Conservation (phyloP, 2,329 filamentous ascomycete species). For the Lasiodiplodia theobromae region DNA sequence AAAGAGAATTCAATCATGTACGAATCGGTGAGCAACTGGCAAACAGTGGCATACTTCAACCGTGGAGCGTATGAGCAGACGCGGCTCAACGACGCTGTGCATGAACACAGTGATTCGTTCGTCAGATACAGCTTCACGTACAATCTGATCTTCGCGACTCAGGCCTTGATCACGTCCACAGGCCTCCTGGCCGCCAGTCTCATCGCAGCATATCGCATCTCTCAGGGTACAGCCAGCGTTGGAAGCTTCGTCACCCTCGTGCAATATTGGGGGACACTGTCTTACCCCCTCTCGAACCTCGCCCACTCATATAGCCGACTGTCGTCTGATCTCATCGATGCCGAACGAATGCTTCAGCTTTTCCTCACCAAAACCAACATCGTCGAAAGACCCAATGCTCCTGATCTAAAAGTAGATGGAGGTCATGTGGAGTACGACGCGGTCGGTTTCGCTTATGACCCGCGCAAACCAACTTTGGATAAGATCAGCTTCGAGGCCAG, state of each 20-base stretch:
- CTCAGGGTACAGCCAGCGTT: conserved; percentile 46
- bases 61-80: conserved; percentile 60
- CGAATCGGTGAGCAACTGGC: conserved; percentile 67
- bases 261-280: conserved; percentile 66
- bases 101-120: conserved; percentile 45
- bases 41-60: conserved; percentile 67
- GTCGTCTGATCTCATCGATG: conserved; percentile 32
- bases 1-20: conserved; percentile 62
- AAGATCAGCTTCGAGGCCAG: conserved; percentile 58
- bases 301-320: conserved; percentile 30
- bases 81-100: conserved; percentile 54
- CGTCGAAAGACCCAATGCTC: conserved; percentile 22
- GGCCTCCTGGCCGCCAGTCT: conserved; percentile 59
- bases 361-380: conserved; percentile 31
- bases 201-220: conserved; percentile 63
- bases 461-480: conserved; percentile 59
- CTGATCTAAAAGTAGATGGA: conserved; percentile 50
- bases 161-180: conserved; percentile 57
- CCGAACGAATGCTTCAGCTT: conserved; percentile 33
- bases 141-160: conserved; percentile 42
- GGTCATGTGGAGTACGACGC: conserved; percentile 63
- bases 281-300: conserved; percentile 55
- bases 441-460: conserved; percentile 64
- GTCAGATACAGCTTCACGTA: conserved; percentile 41
- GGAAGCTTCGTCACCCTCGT: conserved; percentile 72